Conservation (phyloP, 148 eudicot genomes). For the Fallopia convolvulus region DNA sequence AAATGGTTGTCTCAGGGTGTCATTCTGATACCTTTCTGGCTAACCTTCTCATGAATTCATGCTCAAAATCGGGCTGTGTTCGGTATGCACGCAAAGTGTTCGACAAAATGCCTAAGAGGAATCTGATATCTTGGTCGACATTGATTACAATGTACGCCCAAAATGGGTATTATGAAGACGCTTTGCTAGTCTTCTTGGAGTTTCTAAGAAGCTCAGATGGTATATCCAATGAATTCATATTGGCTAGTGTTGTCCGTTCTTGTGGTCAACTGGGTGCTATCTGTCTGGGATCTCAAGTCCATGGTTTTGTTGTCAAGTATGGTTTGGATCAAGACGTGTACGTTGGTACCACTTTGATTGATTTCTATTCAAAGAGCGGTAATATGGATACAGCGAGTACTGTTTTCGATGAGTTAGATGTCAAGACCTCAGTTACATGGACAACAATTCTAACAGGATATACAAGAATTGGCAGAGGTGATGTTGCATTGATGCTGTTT, state of each 20-base stretch:
- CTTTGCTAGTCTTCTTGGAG: slow-evolving; percentile 29
- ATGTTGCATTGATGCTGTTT: slow-evolving; percentile 43
- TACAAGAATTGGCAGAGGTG: slow-evolving; percentile 39
- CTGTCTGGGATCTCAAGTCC: slow-evolving; percentile 37
- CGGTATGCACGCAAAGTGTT: slow-evolving; percentile 39
- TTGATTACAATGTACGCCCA: slow-evolving; percentile 38
- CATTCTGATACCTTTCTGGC: slow-evolving; percentile 34
- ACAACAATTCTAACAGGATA: slow-evolving; percentile 51
- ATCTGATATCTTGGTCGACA: slow-evolving; percentile 57
- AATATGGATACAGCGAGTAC: slow-evolving; percentile 36
- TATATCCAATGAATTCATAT: slow-evolving; percentile 40
- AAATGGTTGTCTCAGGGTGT: slow-evolving; percentile 38
- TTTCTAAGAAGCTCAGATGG: slow-evolving; percentile 31
- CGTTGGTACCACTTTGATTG: slow-evolving; percentile 54
- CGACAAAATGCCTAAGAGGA: slow-evolving; percentile 51
- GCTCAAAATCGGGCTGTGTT: slow-evolving; percentile 29
- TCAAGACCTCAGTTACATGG: slow-evolving; percentile 52
- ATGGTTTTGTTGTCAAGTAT: slow-evolving; percentile 34
- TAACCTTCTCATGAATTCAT: slow-evolving; percentile 40
- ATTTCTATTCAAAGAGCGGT: slow-evolving; percentile 44
- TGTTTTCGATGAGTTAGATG: slow-evolving; percentile 38
- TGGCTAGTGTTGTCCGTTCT: slow-evolving; percentile 49
- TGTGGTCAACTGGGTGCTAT: slow-evolving; percentile 29
- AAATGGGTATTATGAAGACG: slow-evolving; percentile 32
- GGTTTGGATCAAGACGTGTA: slow-evolving; percentile 42